Base-by-base conservation (phyloP, 495 filamentous ascomycete species). In the Xylaria palmicola region DNA sequence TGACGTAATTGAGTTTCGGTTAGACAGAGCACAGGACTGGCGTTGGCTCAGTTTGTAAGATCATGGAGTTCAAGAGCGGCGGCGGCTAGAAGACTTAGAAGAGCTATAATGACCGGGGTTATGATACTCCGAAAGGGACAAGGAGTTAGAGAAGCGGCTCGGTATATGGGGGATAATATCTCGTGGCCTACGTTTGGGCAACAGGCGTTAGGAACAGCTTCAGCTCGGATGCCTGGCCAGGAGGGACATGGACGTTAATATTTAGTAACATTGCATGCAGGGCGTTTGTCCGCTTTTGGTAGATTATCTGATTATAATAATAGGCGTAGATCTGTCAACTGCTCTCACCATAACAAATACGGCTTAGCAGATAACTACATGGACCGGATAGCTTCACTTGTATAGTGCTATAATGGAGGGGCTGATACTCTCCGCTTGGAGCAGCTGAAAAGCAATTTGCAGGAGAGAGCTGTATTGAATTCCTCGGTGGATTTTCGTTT, bases 401-500 rank as follows among this genome's bases (percentile, higher is more conserved):
- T n/a, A n/a, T n/a, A n/a, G n/a, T n/a, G n/a, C n/a, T n/a, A n/a
- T n/a, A n/a, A n/a, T n/a, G n/a, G n/a, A n/a, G n/a, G n/a, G n/a
- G n/a, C n/a, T n/a, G n/a, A n/a, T n/a, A n/a, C n/a, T n/a, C n/a
- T n/a, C n/a, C n/a, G n/a, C n/a, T n/a, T n/a, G n/a, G n/a, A n/a
- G n/a, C n/a, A n/a, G n/a, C n/a, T n/a, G n/a, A n/a, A n/a, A n/a
- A n/a, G n/a, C n/a, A n/a, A n/a, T 34, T 44, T 6, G n/a, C 2
- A 20, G 29, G 26, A 36, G 15, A 49, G 17, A 3, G 4, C 50
- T 1, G 32, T 29, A 43, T 24, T 50, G 27, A 36, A 43, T 1
- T n/a, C 22, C 32, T 26, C 63, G 37, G 44, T 68, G 58, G 62
- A 59, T 66, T 59, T 66, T 67, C 57, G 63, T 69, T 69, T 76